Evolutionary conservation across 805 yeast species (phyloP).

Genomic region (Saturnispora saitoi): DNA sequence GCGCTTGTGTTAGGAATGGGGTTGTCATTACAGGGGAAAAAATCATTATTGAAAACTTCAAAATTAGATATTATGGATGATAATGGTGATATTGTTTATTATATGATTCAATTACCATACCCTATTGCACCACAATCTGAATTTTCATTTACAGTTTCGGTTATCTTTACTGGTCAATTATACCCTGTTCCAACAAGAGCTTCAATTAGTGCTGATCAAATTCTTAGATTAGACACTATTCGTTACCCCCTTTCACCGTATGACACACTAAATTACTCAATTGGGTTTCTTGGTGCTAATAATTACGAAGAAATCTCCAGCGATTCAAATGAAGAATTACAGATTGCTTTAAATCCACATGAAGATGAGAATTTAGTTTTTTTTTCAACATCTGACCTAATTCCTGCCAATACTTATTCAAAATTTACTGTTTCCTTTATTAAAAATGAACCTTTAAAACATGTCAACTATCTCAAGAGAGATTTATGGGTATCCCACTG

Average conservation of each 20-base stretch:
- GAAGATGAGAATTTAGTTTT: conserved; percentile 26
- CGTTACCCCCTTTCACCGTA: conserved; percentile 58
- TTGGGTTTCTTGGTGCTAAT: conserved; percentile 34
- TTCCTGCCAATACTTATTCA: conserved; percentile 38
- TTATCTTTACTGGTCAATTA: conserved; percentile 39
- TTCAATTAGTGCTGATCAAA: conserved; percentile 52
- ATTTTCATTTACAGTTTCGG: conserved; percentile 39
- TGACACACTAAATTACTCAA: conserved; percentile 38
- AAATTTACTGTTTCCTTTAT: conserved; percentile 54
- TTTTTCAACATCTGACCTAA: conserved; percentile 2
- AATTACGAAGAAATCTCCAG: conserved; percentile 1
- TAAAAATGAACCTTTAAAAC: conserved; percentile 56
- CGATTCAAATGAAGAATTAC: conserved; percentile 5
- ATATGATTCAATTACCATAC: conserved; percentile 45
- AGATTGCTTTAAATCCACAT: conserved; percentile 5
- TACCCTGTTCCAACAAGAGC: conserved; percentile 59
- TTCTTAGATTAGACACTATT: conserved; percentile 40
- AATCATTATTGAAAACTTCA: conserved; percentile 18
- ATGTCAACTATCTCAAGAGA: conserved; percentile 53
- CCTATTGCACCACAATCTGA: conserved; percentile 60
- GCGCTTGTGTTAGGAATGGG: conserved; percentile 22
- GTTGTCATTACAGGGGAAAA: conserved; percentile 14
- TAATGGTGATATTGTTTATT: conserved; percentile 30
- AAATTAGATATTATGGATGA: conserved; percentile 5
- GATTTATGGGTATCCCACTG: conserved; percentile 86